phyloP scores from a whole-genome alignment of 306 rosid genomes.

The Rosa lucieae region DNA sequence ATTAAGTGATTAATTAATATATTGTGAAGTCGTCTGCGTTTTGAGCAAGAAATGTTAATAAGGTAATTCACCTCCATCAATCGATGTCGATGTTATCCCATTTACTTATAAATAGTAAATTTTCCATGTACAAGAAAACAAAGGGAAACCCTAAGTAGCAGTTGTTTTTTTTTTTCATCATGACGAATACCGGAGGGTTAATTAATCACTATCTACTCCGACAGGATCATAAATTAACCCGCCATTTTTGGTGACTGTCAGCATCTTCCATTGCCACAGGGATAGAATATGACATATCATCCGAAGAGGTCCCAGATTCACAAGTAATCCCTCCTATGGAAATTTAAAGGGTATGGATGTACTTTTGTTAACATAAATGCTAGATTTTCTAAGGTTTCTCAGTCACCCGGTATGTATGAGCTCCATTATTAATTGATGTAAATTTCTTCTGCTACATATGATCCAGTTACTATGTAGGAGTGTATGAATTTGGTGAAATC shows the following conservation, averaged over 20 bases:
- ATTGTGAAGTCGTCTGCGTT: not conserved
- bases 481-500: too few species aligned
- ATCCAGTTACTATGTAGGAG: not conserved
- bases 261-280: slow-evolving; percentile 21
- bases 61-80: not conserved
- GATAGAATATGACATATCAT: slow-evolving; percentile 41
- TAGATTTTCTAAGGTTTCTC: slow-evolving; percentile 22
- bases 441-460: not conserved
- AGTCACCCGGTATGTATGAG: slow-evolving; percentile 6
- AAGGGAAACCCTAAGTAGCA: not conserved
- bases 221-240: slow-evolving; percentile 11
- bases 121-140: not conserved
- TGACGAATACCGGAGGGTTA: not conserved
- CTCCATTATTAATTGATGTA: slow-evolving; percentile 27
- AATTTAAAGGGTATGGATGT: slow-evolving; percentile 17
- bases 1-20: not conserved
- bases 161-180: not conserved
- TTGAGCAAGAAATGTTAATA: slow-evolving; percentile 1
- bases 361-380: slow-evolving; percentile 21
- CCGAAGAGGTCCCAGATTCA: slow-evolving; percentile 36
- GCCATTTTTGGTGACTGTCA: slow-evolving; percentile 21
- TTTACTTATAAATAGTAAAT: not conserved
- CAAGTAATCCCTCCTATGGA: slow-evolving; percentile 38
- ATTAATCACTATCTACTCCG: slow-evolving; percentile 7
- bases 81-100: not conserved